Base-by-base conservation (phyloP, 2,329 filamentous ascomycete species). In the Stagonosporopsis rhizophila region DNA sequence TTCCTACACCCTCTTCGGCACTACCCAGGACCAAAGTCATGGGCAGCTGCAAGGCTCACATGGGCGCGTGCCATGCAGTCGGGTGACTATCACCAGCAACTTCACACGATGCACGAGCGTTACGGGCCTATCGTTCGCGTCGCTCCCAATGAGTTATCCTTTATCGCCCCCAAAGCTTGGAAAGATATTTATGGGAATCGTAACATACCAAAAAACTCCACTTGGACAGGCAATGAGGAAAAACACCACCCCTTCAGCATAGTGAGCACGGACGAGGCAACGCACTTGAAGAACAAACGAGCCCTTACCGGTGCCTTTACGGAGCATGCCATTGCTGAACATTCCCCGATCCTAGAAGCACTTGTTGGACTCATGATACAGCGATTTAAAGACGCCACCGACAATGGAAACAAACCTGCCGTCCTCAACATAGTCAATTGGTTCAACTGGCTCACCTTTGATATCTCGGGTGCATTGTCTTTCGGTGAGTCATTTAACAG, bases 401-500 rank as follows among this genome's bases (percentile, higher is more conserved):
- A 37, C 15, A 38, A 39, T 4, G 25, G n/a, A 17, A 3, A 48
- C 6, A 11, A n/a, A 6, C 22, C 35, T n/a, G 14, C 34, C 2
- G 25, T 40, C 6, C 34, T 48, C 9, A 22, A 48, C 17, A n/a
- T 37, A 7, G 35, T 48, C 2, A 25, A 40, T 15, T 40, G 45
- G 45, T 42, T 66, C 15, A 62, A 61, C 30, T 64, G 52, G 27
- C 47, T 68, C 5, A 68, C 59, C 4, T 70, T 70, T 22, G 69
- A 71, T 20, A 61, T 71, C 1, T 61, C 66, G 48, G 79, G 79
- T 17, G 80, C 81, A 61, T 74, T 85, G 17, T 79, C 82, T 0
- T 85, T 85, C 57, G 82, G 82, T 0, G 77, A 81, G 12, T 78
- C 80, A 3, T 80, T 80, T 47, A 65, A 69, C n/a, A 77, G 75